Percentiles rank a stretch among this genome's conserved stretches.
phyloP scores from a whole-genome alignment of 805 yeast species.

The Candida boleticola region DNA sequence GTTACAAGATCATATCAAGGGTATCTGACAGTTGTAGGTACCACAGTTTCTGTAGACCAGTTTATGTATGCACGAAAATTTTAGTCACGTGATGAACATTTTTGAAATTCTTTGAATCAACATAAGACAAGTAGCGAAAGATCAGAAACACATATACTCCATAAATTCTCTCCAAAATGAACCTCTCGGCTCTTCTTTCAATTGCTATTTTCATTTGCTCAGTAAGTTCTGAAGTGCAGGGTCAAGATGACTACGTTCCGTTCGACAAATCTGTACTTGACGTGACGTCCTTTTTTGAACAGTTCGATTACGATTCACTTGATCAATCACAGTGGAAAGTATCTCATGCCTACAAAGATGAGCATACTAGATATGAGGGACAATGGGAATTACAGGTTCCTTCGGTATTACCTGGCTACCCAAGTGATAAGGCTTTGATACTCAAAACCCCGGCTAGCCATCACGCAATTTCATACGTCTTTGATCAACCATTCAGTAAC shows the following conservation, averaged over 20 bases:
- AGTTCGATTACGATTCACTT: conserved; percentile 40
- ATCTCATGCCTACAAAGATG: conserved; percentile 55
- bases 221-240: neutral
- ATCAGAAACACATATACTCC: too few species aligned
- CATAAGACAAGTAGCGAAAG: too few species aligned
- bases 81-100: too few species aligned
- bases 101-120: too few species aligned
- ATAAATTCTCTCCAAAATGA: neutral
- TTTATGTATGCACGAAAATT: too few species aligned
- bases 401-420: conserved; percentile 52
- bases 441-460: conserved; percentile 73
- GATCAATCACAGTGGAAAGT: conserved; percentile 38
- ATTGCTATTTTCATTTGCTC: neutral
- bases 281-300: conserved; percentile 59
- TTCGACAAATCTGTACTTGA: conserved; percentile 34
- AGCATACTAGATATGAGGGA: conserved; percentile 62
- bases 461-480: conserved; percentile 72
- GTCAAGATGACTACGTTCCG: neutral
- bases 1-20: too few species aligned
- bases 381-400: conserved; percentile 68
- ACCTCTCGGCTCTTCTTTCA: neutral
- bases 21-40: too few species aligned
- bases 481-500: conserved; percentile 59
- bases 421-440: conserved; percentile 72
- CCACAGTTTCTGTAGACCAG: too few species aligned